phyloP scores from a whole-genome alignment of 768 basidiomycete genomes.

The Xanthoconium stramineum region DNA sequence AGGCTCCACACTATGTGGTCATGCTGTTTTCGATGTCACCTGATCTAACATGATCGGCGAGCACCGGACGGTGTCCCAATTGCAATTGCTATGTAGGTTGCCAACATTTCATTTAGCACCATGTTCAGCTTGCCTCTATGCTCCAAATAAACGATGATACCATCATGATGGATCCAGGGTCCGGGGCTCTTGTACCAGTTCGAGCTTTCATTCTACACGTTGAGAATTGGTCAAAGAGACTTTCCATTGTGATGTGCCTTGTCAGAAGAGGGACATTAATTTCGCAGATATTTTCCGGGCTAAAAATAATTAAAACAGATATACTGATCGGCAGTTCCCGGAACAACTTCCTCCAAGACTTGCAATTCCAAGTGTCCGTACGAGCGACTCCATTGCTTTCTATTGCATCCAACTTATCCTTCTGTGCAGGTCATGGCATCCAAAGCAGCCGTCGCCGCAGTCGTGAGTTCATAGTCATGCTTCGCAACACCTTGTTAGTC shows the following conservation, averaged over 20 bases:
- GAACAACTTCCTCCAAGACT: constrained; percentile 14
- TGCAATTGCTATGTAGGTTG: too few relatives aligned
- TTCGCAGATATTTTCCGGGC: not conserved
- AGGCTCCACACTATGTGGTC: not conserved
- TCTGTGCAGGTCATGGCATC: constrained; percentile 53
- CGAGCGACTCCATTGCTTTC: constrained; percentile 3
- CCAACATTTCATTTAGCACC: too few relatives aligned
- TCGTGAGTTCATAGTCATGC: constrained; percentile 39
- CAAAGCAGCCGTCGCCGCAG: constrained; percentile 67
- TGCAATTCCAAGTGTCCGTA: constrained; percentile 17
- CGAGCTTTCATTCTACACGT: not conserved
- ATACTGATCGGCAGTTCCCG: constrained; percentile 28
- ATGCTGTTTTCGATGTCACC: not conserved
- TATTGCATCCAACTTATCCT: not conserved
- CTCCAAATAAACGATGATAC: too few relatives aligned
- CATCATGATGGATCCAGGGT: too few relatives aligned
- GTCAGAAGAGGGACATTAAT: not conserved
- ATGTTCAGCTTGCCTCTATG: too few relatives aligned
- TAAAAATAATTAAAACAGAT: constrained; percentile 11
- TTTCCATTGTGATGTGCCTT: not conserved
- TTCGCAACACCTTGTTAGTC: not conserved
- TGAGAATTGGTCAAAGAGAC: too few relatives aligned
- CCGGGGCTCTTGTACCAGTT: not conserved
- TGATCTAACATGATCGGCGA: not conserved
- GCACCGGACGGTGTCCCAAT: too few relatives aligned